Evolutionary conservation across 1,284 basidiomycete species (phyloP), one percentile per base, ranked within the genome.

Genomic region (Mycena citricolor): DNA sequence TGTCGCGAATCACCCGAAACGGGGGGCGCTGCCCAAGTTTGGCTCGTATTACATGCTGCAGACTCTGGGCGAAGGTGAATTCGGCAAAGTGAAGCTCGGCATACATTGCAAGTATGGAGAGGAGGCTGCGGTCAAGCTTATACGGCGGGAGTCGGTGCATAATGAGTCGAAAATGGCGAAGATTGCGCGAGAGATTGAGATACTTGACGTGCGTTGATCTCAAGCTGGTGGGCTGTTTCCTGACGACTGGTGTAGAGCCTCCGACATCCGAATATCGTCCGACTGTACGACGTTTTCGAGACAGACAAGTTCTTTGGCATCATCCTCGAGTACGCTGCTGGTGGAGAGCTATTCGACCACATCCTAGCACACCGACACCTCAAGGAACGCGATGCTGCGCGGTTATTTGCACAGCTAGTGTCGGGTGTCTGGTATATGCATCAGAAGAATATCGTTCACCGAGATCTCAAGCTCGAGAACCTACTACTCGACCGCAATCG

Each of bases 261-360:
- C 51, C 91, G 94, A 61, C 97, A 99, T 57, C 97, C 97, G 1
- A 98, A 99, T 66, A 99, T 99, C 65, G 97, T 99, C 22, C 86
- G 94, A 22, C 75, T 99, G 42, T 97, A 97, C 77, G 97, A 99
- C 64, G 94, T 98, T 32, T 95, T 99, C 58, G 94, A 99, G 69
- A 98, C 97, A 1, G 95, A 98, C 73, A 97, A 97, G 68, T 99
- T 97, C 71, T 98, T 99, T 57, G 97, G 97, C 32, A 99, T 99
- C 64, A 95, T 99, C 52, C 81, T 99, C 53, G 97, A 99, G 67
- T 99, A 97, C 63, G 97, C 95, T 4, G 94, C 92, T 1, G 94
- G 95, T 38, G 97, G 97, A 42, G 97, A 99, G 67, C 82, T 99
- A 19, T 99, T 99, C 65, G 97, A 99, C 68, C 94, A 98, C 68